Evolutionary conservation across 768 basidiomycete species (phyloP).

Genomic region (Phlebiopsis flavidoalba): DNA sequence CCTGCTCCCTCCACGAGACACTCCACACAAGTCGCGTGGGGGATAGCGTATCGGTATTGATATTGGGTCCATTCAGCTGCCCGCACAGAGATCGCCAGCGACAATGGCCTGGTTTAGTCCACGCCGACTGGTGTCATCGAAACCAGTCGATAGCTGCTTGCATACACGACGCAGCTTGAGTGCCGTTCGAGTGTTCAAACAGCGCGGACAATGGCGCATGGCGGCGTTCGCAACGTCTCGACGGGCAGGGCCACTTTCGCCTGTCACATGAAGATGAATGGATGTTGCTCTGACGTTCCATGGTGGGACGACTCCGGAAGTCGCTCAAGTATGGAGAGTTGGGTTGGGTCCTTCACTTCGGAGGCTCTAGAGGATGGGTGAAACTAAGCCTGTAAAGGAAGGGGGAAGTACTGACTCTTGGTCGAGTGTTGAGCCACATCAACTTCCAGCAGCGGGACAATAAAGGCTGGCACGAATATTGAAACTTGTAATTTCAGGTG

Average conservation of each 20-base stretch:
- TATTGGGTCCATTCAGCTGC: conserved; percentile 87
- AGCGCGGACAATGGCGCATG: conserved; percentile 66
- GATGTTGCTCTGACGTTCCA: conserved; percentile 85
- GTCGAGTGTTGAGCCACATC: conserved; percentile 52
- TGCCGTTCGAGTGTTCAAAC: conserved; percentile 69
- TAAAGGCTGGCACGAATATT: conserved; percentile 64
- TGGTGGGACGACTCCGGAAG: conserved; percentile 73
- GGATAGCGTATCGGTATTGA: conserved; percentile 89
- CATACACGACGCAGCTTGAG: conserved; percentile 68
- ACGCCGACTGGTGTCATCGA: conserved; percentile 57
- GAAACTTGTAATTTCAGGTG: conserved; percentile 73
- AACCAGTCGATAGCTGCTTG: conserved; percentile 66
- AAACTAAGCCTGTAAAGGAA: not conserved
- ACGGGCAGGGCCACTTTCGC: conserved; percentile 76
- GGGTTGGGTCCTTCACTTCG: conserved; percentile 61
- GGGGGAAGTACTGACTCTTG: conserved; percentile 51
- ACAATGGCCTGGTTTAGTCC: conserved; percentile 67
- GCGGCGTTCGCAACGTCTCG: conserved; percentile 72
- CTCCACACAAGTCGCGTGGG: conserved; percentile 81
- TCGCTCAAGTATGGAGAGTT: conserved; percentile 78
- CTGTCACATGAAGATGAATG: conserved; percentile 84
- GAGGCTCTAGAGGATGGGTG: conserved; percentile 40
- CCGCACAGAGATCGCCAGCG: conserved; percentile 77
- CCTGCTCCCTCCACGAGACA: conserved; percentile 61
- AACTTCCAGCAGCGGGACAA: conserved; percentile 62